phyloP scores from a whole-genome alignment of 805 yeast genomes.

The Candida quercuum region DNA sequence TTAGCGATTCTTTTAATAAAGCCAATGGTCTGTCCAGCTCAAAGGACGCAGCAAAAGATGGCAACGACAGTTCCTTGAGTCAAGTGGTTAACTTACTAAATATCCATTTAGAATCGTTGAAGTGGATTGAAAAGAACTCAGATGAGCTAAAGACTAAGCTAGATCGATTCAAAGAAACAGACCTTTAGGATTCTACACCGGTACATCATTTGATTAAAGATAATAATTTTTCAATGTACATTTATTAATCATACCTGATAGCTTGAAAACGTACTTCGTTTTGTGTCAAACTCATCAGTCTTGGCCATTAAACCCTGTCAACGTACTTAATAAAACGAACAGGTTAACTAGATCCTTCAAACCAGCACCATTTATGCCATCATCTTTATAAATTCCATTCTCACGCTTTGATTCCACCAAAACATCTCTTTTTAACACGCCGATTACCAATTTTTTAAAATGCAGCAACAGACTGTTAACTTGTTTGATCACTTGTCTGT shows the following conservation, averaged over 20 bases:
- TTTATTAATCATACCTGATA: not conserved
- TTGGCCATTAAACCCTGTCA: slow-evolving; percentile 39
- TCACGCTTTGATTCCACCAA: slow-evolving; percentile 26
- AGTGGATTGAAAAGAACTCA: slow-evolving; percentile 78
- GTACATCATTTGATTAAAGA: not conserved
- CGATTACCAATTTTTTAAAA: slow-evolving; percentile 51
- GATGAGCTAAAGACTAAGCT: slow-evolving; percentile 62
- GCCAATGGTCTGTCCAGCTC: slow-evolving; percentile 37
- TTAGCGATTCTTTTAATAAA: slow-evolving; percentile 74
- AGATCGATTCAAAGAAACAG: slow-evolving; percentile 25
- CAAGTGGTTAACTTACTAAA: slow-evolving; percentile 79
- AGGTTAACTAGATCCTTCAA: slow-evolving; percentile 50
- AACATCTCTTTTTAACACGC: slow-evolving; percentile 57
- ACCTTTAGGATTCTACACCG: slow-evolving; percentile 10
- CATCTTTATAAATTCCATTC: slow-evolving; percentile 22
- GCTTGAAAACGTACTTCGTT: not conserved
- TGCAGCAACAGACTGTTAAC: slow-evolving; percentile 46
- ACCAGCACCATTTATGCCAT: slow-evolving; percentile 27
- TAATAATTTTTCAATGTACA: slow-evolving; percentile 4
- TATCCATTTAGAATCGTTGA: slow-evolving; percentile 84
- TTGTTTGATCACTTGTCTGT: slow-evolving; percentile 49
- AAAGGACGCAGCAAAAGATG: slow-evolving; percentile 28
- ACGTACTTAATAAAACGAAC: slow-evolving; percentile 46
- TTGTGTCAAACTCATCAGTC: slow-evolving; percentile 7
- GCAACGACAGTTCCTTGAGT: slow-evolving; percentile 44